Evolutionary conservation across 2,329 filamentous ascomycete species (phyloP), one percentile per base, ranked within the genome.

Genomic region (Diaporthe citri): DNA sequence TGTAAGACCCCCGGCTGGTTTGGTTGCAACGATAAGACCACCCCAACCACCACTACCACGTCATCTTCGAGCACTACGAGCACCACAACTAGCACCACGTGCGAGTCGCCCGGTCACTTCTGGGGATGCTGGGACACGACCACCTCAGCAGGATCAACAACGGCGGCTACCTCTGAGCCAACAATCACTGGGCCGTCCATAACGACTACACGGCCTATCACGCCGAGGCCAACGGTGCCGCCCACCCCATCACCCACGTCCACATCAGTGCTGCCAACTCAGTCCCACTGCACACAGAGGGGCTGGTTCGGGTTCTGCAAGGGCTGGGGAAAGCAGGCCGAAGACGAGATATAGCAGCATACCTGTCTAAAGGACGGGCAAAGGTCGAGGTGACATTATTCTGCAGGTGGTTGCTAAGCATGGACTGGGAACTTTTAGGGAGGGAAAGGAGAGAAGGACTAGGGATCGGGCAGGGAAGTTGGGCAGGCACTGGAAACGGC

Each of bases 1-100:
- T 92, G 90, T 80, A 85, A 88, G 78, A 90, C 89, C 1, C 91
- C 91, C 3, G 92, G 91, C 12, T 93, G 91, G 89, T 93, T 93
- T 78, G 91, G 91, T 4, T 93, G 91, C 82, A 91, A 92, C 41
- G 91, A 90, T 76, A 83, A 85, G 73, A 82, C 85, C 69, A 84
- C 85, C 0, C 82, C 82, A 2, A 83, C 78, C 17, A 86, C 64
- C 79, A 72, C 43, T 3, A 72, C 43, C 17, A 64, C 52, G 82
- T 83, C 41, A 79, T 80, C 10, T 25, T 80, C 81, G 6, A 79
- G 80, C 17, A 70, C 79, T 9, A 82, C 80, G 10, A n/a, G n/a
- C n/a, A 76, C 80, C 10, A 80, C 81, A 8, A 78, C 78, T 8
- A 81, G 77, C 59, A 83, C 85, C 0, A 84, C 83, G 8, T 91